Base-by-base conservation (phyloP, 2,329 filamentous ascomycete species). In the Ophiosphaerella narmari region DNA sequence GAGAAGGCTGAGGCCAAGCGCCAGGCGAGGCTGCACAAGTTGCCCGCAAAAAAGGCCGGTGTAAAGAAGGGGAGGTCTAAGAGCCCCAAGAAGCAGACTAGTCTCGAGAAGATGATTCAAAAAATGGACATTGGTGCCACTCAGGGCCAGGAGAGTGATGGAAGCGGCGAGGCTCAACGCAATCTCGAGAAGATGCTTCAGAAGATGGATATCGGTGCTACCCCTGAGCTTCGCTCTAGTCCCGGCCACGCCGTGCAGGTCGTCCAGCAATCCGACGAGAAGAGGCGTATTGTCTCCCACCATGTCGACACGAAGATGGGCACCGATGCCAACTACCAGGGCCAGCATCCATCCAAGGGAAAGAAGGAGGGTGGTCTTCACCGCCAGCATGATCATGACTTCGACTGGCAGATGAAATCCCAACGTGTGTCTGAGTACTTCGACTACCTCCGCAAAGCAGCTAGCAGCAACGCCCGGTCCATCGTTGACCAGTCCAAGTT, bases 401-500 rank as follows among this genome's bases (percentile, higher is more conserved):
- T 59, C 11, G 50, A 60, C 36, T 63, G 60, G 60, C 57, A 62
- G 40, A 46, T 54, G 4, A 62, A 57, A 39, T 42, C 48, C 7
- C 55, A 55, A 43, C 62, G 62, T 7, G 62, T 65, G 5, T 54
- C 48, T 7, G 55, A 62, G 34, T 65, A 65, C 41, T 57, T 47
- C 31, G 46, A 39, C 18, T 63, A 63, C 18, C 55, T 65, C 7
- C 55, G 62, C 8, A 43, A 45, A 32, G 49, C 48, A 21, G 62
- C 62, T 2, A 62, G 62, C 31, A 38, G 40, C 13, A 43, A 40
- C 12, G 52, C 53, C 3, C 50, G 37, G 21, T 39, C 52, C 21
- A 31, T 50, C 8, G 48, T 62, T 24, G 14, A 29, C 36, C 29
- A 46, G 23, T 49, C 39, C 7, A 37, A 33, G 7, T 31, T 36